A percentile compares a stretch with the other conserved stretches of the same genome.
phyloP scores from a whole-genome alignment of 306 rosid genomes.

The Delonix regia region DNA sequence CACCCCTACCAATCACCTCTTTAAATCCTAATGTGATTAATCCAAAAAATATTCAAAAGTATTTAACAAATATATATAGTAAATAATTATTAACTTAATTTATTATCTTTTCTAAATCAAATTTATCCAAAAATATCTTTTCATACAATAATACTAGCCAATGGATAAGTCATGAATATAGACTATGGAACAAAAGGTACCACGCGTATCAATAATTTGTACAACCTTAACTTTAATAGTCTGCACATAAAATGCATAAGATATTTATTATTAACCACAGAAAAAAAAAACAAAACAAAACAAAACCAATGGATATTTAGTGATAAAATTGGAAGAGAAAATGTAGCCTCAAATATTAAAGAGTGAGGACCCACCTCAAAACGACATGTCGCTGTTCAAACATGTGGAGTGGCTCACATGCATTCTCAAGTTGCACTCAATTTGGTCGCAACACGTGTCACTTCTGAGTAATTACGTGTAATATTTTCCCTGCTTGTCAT shows the following conservation, averaged over 20 bases:
- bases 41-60: no score
- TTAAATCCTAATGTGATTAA: no score
- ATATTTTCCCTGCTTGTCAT: neutral
- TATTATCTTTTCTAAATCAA: no score
- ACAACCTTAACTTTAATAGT: neutral
- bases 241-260: neutral
- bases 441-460: neutral
- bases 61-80: no score
- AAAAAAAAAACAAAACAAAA: neutral
- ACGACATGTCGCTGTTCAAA: neutral
- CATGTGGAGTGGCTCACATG: neutral
- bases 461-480: neutral
- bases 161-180: neutral
- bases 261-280: neutral
- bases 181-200: neutral
- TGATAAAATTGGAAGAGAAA: neutral
- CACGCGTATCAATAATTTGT: neutral
- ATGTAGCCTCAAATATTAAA: conserved; percentile 3
- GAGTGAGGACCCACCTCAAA: neutral
- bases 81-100: no score
- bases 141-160: neutral
- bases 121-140: neutral
- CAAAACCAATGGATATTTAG: neutral
- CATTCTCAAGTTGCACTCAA: neutral
- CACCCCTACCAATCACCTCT: no score